Percentiles rank a stretch among this genome's conserved stretches.
These are phyloP conservation scores for Fusarium robinianum DNA, from an alignment of 2,329 filamentous ascomycete species.

Conservation along the genomic window DNA sequence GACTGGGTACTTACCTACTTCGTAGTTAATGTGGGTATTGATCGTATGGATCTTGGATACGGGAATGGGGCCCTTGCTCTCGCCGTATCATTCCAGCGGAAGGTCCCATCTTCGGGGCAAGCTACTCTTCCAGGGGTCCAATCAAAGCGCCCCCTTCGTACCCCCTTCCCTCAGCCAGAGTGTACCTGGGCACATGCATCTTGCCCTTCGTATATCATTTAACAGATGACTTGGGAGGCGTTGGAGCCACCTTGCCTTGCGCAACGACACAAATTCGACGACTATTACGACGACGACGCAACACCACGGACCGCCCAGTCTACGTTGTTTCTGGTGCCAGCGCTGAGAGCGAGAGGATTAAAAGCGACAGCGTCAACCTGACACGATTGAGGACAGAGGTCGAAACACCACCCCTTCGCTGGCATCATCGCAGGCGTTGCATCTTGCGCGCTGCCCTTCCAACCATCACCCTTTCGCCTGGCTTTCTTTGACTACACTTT, in stretches of 20 bases:
- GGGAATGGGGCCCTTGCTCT: too few relatives aligned
- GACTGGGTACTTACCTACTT: too few relatives aligned
- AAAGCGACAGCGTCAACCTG: too few relatives aligned
- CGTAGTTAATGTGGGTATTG: too few relatives aligned
- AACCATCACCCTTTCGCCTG: conserved; percentile 9
- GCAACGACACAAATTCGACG: conserved; percentile 11
- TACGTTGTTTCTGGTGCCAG: neutral
- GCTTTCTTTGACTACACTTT: conserved; percentile 3
- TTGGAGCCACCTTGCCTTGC: conserved; percentile 30
- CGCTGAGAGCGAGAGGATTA: neutral
- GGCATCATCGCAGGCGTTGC: conserved; percentile 6
- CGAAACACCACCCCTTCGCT: conserved; percentile 6
- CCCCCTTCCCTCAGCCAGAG: conserved; percentile 24
- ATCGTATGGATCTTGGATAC: too few relatives aligned
- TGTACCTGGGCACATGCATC: conserved; percentile 28
- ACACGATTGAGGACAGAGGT: too few relatives aligned
- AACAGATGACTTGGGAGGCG: conserved; percentile 23
- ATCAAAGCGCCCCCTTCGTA: conserved; percentile 22
- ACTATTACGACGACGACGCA: conserved; percentile 14
- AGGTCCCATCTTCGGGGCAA: conserved; percentile 12
- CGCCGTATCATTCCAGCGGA: neutral
- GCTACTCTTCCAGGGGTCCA: conserved; percentile 18
- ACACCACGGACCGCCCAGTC: conserved; percentile 8
- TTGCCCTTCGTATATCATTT: conserved; percentile 28
- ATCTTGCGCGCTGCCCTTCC: conserved; percentile 15